phyloP scores from a whole-genome alignment of 208 protist genomes.

The Crithidia acanthocephali region DNA sequence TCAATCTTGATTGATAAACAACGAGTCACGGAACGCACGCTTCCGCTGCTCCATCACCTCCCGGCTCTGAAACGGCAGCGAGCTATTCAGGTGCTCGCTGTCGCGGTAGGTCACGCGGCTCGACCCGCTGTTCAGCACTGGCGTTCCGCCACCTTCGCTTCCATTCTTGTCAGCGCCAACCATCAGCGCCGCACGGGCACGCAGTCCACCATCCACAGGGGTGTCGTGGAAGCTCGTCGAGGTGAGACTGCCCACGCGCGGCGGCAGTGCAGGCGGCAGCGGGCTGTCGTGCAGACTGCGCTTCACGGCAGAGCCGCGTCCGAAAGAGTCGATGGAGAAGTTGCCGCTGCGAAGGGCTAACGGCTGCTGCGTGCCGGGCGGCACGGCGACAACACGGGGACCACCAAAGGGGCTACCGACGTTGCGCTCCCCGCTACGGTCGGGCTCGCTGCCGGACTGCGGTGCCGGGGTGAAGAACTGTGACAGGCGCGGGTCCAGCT shows the following conservation, averaged over 20 bases:
- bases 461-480: conserved; percentile 12
- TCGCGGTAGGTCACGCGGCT: neutral
- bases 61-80: neutral
- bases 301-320: neutral
- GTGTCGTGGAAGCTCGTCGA: neutral
- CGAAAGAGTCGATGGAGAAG: neutral
- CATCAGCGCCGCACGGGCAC: neutral
- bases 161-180: neutral
- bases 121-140: conserved; percentile 1
- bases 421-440: neutral
- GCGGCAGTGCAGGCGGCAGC: neutral
- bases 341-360: neutral
- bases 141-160: neutral
- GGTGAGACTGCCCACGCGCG: conserved; percentile 2
- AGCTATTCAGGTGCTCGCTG: neutral
- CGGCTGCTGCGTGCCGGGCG: neutral
- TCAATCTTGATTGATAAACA: conserved; percentile 11
- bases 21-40: conserved; percentile 7
- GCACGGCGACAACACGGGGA: neutral
- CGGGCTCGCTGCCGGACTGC: neutral
- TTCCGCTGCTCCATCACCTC: conserved; percentile 4
- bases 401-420: neutral
- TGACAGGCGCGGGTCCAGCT: conserved; percentile 16
- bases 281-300: conserved; percentile 6
- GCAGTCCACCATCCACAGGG: neutral